Percentiles rank a stretch among this genome's conserved stretches.
Evolutionary conservation across 2,329 filamentous ascomycete genomes (phyloP).

Genomic region (Fusarium oligoseptatum): DNA sequence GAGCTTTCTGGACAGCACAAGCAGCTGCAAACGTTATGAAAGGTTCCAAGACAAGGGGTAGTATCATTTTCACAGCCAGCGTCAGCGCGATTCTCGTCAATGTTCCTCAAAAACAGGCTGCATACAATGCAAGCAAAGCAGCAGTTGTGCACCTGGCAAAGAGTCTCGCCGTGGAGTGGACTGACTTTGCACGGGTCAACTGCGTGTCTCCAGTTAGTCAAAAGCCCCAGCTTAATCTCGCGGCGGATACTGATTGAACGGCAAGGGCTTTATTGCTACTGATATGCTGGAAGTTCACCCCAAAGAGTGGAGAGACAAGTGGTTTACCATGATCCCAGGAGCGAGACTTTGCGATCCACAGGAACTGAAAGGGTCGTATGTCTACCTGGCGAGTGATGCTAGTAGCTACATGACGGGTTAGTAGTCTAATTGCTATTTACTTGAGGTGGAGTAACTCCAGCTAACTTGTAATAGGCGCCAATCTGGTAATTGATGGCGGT

Average conservation of each 20-base stretch:
- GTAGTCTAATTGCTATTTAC: background rate
- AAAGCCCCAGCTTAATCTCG: background rate
- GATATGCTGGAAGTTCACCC: slow-evolving; percentile 42
- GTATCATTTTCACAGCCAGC: slow-evolving; percentile 57
- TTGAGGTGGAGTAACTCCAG: background rate
- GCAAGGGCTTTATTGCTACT: slow-evolving; percentile 38
- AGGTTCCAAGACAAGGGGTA: slow-evolving; percentile 50
- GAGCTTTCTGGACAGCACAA: slow-evolving; percentile 59
- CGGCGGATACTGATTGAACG: background rate
- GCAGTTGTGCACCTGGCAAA: slow-evolving; percentile 57
- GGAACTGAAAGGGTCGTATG: slow-evolving; percentile 54
- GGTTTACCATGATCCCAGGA: slow-evolving; percentile 37
- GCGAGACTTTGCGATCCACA: slow-evolving; percentile 47
- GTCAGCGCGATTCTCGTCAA: slow-evolving; percentile 58
- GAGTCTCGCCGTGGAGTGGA: slow-evolving; percentile 59
- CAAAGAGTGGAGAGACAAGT: slow-evolving; percentile 38
- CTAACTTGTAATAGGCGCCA: background rate
- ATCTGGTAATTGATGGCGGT: background rate
- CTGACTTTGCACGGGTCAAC: slow-evolving; percentile 57
- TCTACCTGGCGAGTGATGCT: slow-evolving; percentile 56
- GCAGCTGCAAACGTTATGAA: slow-evolving; percentile 55
- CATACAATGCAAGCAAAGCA: slow-evolving; percentile 60
- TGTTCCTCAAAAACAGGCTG: slow-evolving; percentile 56
- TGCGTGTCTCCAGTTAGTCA: slow-evolving; percentile 53
- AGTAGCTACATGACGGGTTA: slow-evolving; percentile 57